These are phyloP conservation scores for Coniosporium apollinis DNA, from an alignment of 495 filamentous ascomycete species.

Conservation along the genomic window DNA sequence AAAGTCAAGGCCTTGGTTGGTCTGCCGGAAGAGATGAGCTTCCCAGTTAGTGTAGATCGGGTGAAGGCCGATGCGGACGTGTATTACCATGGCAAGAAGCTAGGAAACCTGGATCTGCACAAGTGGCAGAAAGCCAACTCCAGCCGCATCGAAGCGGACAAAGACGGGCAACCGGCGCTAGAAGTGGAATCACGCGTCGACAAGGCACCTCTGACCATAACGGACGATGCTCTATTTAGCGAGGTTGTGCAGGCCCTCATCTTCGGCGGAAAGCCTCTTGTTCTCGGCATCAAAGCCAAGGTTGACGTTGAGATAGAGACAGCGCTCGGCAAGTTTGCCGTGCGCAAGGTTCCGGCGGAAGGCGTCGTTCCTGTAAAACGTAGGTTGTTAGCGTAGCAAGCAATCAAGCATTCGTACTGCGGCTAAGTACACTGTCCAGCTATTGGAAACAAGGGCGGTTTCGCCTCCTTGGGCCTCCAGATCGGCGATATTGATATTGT, in stretches of 20 bases:
- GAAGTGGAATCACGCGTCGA: constrained; percentile 57
- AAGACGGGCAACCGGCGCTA: constrained; percentile 38
- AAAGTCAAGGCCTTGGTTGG: constrained; percentile 57
- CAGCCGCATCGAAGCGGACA: constrained; percentile 38
- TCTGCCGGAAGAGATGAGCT: constrained; percentile 72
- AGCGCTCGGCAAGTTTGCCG: constrained; percentile 55
- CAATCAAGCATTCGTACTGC: neutral
- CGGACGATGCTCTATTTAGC: constrained; percentile 54
- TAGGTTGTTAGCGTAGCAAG: too few relatives aligned
- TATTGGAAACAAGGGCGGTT: constrained; percentile 24
- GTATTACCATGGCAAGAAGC: constrained; percentile 51
- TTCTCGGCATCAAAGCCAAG: constrained; percentile 55
- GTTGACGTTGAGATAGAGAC: constrained; percentile 72
- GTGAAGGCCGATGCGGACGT: constrained; percentile 66
- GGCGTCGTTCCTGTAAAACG: constrained; percentile 79
- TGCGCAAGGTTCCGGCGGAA: constrained; percentile 70
- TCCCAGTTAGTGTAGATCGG: constrained; percentile 54
- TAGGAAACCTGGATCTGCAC: constrained; percentile 58
- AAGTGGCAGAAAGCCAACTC: constrained; percentile 80
- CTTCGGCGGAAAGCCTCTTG: constrained; percentile 47
- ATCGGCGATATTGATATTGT: constrained; percentile 49
- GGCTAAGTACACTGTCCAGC: constrained; percentile 14
- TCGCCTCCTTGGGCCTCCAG: constrained; percentile 39
- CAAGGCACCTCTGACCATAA: constrained; percentile 66
- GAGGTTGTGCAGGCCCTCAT: constrained; percentile 59